phyloP scores from a whole-genome alignment of 768 basidiomycete species.

The Psilocybe cyanescens region DNA sequence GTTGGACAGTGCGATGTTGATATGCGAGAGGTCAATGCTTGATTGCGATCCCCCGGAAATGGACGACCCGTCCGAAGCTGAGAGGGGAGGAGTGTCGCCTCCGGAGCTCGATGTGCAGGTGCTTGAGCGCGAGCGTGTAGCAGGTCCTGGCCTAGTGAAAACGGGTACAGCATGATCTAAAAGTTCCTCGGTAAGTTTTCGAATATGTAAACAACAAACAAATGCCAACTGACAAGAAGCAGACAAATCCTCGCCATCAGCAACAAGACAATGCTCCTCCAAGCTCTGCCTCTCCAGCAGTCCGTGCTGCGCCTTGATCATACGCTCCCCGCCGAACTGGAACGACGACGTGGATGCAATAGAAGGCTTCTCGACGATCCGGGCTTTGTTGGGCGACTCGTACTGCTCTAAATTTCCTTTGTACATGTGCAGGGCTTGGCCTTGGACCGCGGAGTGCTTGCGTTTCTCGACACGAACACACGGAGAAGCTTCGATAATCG shows the following conservation, averaged over 20 bases:
- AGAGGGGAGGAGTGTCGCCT: conserved; percentile 72
- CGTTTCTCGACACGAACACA: conserved; percentile 68
- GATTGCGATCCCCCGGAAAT: conserved; percentile 76
- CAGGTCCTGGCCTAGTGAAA: conserved; percentile 61
- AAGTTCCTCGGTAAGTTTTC: conserved; percentile 15
- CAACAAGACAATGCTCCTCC: conserved; percentile 67
- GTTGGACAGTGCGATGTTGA: conserved; percentile 61
- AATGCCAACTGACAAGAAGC: conserved; percentile 47
- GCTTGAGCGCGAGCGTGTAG: conserved; percentile 63
- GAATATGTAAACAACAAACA: background rate
- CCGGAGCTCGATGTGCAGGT: conserved; percentile 71
- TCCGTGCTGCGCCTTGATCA: conserved; percentile 67
- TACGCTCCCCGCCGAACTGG: conserved; percentile 68
- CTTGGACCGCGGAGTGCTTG: conserved; percentile 50
- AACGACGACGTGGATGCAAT: conserved; percentile 67
- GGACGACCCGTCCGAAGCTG: conserved; percentile 68
- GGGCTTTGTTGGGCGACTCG: conserved; percentile 48
- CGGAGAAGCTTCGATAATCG: conserved; percentile 71
- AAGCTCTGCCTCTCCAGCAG: conserved; percentile 67
- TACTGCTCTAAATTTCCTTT: conserved; percentile 31
- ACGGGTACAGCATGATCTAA: conserved; percentile 51
- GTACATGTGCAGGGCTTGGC: conserved; percentile 33
- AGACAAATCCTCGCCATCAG: conserved; percentile 66
- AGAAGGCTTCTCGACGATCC: conserved; percentile 65
- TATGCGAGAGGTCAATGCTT: conserved; percentile 71